phyloP scores from a whole-genome alignment of 2,329 filamentous ascomycete genomes.

The Venturia nashicola region DNA sequence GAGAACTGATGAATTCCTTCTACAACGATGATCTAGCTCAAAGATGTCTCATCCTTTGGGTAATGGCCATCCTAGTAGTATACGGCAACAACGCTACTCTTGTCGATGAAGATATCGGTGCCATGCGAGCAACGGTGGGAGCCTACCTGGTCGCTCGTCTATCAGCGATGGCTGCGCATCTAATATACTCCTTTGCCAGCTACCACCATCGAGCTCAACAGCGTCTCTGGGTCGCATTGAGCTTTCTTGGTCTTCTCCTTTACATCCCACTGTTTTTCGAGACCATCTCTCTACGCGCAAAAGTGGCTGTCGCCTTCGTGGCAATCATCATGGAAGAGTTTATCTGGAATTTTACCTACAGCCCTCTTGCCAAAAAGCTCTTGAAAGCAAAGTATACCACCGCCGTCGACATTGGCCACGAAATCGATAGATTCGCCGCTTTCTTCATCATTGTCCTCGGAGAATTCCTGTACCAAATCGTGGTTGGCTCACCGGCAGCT shows the following conservation, averaged over 20 bases:
- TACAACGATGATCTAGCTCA: constrained; percentile 39
- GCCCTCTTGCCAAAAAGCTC: constrained; percentile 31
- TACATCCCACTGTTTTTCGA: constrained; percentile 34
- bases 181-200: constrained; percentile 33
- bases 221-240: constrained; percentile 31
- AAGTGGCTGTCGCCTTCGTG: constrained; percentile 31
- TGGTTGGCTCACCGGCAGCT: constrained; percentile 35
- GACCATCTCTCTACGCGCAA: constrained; percentile 26
- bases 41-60: constrained; percentile 36
- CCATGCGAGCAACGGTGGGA: constrained; percentile 34
- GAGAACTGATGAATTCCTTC: constrained; percentile 41
- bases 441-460: constrained; percentile 42
- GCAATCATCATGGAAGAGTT: constrained; percentile 31
- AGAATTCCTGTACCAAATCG: constrained; percentile 37
- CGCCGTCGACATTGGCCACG: constrained; percentile 37
- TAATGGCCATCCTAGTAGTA: constrained; percentile 37
- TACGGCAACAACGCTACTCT: constrained; percentile 36
- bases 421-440: constrained; percentile 37
- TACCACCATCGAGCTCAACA: constrained; percentile 36
- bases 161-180: constrained; percentile 23
- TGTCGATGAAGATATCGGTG: constrained; percentile 31
- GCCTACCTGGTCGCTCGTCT: constrained; percentile 33
- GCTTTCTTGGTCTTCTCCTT: constrained; percentile 29
- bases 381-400: constrained; percentile 34
- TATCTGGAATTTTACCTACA: constrained; percentile 33